Percentiles rank a stretch among this genome's conserved stretches.
These are phyloP conservation scores for Podospora sp. DNA, from an alignment of 495 filamentous ascomycete genomes.

Conservation along the genomic window DNA sequence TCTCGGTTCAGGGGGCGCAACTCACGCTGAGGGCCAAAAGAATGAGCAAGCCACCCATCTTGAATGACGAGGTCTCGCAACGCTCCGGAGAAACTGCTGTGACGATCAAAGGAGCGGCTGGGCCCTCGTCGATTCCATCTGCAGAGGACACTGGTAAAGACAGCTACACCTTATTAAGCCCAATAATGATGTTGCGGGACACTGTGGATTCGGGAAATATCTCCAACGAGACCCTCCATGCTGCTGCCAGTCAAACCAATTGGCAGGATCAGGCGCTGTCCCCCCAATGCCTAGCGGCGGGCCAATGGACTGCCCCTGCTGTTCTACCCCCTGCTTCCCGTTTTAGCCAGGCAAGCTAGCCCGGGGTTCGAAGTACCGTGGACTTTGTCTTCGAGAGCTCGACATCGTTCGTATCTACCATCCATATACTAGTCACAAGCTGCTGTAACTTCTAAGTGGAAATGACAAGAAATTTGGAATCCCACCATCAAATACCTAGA, in stretches of 20 bases:
- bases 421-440: neutral
- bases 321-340: neutral
- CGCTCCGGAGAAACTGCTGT: neutral
- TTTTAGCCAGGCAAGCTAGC: neutral
- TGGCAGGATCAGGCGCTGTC: constrained; percentile 13
- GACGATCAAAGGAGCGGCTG: neutral
- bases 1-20: neutral
- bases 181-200: constrained; percentile 6
- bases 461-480: neutral
- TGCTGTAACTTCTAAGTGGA: neutral
- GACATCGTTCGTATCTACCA: neutral
- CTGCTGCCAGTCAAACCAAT: constrained; percentile 15
- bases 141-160: neutral
- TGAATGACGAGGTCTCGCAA: constrained; percentile 10
- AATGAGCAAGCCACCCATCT: constrained; percentile 80
- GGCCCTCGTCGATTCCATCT: constrained; percentile 4
- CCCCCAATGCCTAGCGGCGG: neutral
- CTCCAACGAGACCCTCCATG: constrained; percentile 10
- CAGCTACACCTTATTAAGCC: neutral
- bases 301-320: neutral
- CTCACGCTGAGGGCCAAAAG: constrained; percentile 71
- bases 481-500: neutral
- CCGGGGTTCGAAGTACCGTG: neutral
- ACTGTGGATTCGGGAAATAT: constrained; percentile 14
- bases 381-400: neutral